A percentile compares a stretch with the other conserved stretches of the same genome.
Conservation (phyloP, 768 basidiomycete species). For the Suillus ampliporus region DNA sequence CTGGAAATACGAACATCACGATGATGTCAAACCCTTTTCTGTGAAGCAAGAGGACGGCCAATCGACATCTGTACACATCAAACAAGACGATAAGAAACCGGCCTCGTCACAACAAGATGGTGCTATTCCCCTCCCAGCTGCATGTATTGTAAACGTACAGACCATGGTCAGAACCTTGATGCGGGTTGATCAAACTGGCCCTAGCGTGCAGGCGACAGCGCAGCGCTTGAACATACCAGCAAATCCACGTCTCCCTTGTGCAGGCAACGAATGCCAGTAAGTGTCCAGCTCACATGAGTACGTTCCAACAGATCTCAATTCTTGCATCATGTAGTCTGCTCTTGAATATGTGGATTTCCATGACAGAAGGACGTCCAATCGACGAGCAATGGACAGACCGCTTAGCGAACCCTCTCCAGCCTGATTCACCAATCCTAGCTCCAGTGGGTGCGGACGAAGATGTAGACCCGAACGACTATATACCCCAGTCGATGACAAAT, state of each 20-base stretch:
- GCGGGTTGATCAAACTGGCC: conserved; percentile 32
- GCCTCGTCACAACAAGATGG: neutral
- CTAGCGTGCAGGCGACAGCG: conserved; percentile 38
- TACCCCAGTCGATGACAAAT: conserved; percentile 19
- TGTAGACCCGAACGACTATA: conserved; percentile 21
- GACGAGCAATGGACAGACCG: conserved; percentile 48
- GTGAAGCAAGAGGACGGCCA: conserved; percentile 6
- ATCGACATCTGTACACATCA: neutral
- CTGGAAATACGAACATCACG: neutral
- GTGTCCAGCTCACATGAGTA: conserved; percentile 18
- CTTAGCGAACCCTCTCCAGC: conserved; percentile 14
- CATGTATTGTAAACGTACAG: conserved; percentile 49
- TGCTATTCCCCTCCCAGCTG: conserved; percentile 20
- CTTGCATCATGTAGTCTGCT: conserved; percentile 37
- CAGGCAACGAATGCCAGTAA: conserved; percentile 59
- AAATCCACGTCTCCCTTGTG: conserved; percentile 46
- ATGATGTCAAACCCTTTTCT: conserved; percentile 3
- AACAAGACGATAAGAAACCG: conserved; percentile 4
- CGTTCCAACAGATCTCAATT: neutral
- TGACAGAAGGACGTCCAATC: conserved; percentile 51
- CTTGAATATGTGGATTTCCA: conserved; percentile 51
- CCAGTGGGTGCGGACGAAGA: neutral
- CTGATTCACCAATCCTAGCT: conserved; percentile 20
- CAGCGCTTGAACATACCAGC: conserved; percentile 38
- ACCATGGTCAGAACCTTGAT: conserved; percentile 46